Percentiles rank a stretch among this genome's conserved stretches.
Evolutionary conservation across 768 basidiomycete species (phyloP).

Genomic region (Pisolithus tinctorius): DNA sequence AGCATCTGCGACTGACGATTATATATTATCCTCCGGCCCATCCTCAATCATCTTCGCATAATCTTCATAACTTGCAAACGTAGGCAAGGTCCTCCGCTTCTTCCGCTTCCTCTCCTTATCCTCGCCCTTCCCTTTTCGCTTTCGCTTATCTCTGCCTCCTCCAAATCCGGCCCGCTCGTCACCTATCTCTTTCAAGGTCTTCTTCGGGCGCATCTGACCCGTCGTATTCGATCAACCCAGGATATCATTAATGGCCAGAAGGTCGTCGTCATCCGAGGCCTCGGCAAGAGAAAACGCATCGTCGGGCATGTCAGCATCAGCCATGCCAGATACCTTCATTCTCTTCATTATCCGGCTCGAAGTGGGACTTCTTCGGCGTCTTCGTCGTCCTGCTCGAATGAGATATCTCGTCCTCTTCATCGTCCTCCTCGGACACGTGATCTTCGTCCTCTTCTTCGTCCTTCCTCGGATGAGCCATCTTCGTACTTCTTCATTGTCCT

Average conservation of each 20-base stretch:
- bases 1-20: neutral
- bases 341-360: slow-evolving; percentile 18
- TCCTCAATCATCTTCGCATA: slow-evolving; percentile 83
- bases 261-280: slow-evolving; percentile 66
- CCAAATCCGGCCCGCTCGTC: slow-evolving; percentile 32
- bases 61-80: slow-evolving; percentile 84
- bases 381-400: no score
- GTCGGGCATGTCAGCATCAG: slow-evolving; percentile 33
- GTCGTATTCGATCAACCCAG: slow-evolving; percentile 56
- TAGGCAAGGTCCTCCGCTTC: slow-evolving; percentile 62
- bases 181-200: slow-evolving; percentile 27
- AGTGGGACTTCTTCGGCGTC: no score
- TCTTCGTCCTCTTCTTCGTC: slow-evolving; percentile 14
- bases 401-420: slow-evolving; percentile 26
- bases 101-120: slow-evolving; percentile 42
- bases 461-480: no score
- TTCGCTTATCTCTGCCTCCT: slow-evolving; percentile 47
- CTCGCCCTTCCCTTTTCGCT: slow-evolving; percentile 33
- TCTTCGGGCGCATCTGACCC: slow-evolving; percentile 50
- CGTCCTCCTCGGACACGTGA: slow-evolving; percentile 1
- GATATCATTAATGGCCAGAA: slow-evolving; percentile 49
- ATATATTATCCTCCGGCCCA: neutral
- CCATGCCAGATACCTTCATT: slow-evolving; percentile 28
- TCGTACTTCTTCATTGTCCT: no score
- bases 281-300: slow-evolving; percentile 53